These are phyloP conservation scores for Cutaneotrichosporon cutaneum DNA, from an alignment of 1,284 basidiomycete genomes.

Conservation along the genomic window DNA sequence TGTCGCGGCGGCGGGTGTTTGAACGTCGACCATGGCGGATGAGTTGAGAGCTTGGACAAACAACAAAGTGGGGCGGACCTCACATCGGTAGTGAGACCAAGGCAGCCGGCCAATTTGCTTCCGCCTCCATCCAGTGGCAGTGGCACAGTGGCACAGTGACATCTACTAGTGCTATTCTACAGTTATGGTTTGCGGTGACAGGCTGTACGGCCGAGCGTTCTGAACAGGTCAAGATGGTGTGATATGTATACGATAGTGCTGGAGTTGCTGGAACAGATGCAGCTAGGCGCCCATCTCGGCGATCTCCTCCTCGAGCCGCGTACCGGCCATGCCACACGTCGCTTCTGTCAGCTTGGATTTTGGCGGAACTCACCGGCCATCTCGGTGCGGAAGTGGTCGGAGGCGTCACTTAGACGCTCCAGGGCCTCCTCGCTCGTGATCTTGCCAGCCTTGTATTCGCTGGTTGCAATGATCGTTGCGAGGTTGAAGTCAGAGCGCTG, in stretches of 20 bases:
- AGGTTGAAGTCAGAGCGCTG: constrained; percentile 19
- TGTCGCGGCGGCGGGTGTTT: constrained; percentile 8
- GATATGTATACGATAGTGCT: not conserved
- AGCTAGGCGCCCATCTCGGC: not conserved
- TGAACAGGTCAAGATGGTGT: not conserved
- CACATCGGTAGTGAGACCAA: not conserved
- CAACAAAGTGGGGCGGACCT: not conserved
- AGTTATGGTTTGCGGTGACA: not conserved
- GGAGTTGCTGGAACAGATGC: not conserved
- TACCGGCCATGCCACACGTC: constrained; percentile 3
- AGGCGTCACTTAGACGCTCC: not conserved
- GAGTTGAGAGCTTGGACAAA: not conserved
- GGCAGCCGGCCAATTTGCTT: not conserved
- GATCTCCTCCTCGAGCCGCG: constrained; percentile 7
- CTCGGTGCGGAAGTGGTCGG: constrained; percentile 1
- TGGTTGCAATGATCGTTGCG: constrained; percentile 1
- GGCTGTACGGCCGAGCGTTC: not conserved
- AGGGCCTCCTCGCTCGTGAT: constrained; percentile 1
- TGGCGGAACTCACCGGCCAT: not conserved
- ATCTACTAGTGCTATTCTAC: too few species aligned
- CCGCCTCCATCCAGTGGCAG: not conserved
- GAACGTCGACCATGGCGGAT: constrained; percentile 16
- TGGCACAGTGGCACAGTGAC: not conserved
- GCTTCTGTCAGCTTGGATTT: not conserved
- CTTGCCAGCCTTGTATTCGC: not conserved